Conservation (phyloP, 495 filamentous ascomycete species). For the Penicillium subrubescens region DNA sequence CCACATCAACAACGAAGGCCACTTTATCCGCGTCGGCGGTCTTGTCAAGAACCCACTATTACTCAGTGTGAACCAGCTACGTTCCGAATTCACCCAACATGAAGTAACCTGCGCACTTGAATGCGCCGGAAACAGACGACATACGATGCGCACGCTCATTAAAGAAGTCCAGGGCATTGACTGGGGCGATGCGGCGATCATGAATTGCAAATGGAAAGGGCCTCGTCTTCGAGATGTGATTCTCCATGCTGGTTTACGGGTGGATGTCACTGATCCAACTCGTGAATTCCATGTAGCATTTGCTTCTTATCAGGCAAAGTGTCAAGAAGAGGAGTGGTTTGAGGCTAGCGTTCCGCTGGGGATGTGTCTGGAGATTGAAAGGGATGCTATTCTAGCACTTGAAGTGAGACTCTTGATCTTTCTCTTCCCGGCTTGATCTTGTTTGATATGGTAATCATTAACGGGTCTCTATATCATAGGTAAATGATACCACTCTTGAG, state of each 20-base stretch:
- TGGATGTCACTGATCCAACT: slow-evolving; percentile 11
- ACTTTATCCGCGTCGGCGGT: slow-evolving; percentile 49
- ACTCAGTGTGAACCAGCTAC: slow-evolving; percentile 42
- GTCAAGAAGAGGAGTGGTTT: slow-evolving; percentile 59
- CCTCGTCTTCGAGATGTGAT: slow-evolving; percentile 59
- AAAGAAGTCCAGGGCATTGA: slow-evolving; percentile 65
- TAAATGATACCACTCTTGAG: slow-evolving; percentile 60
- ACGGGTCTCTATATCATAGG: slow-evolving; percentile 36
- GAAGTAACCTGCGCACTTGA: slow-evolving; percentile 58
- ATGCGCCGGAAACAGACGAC: slow-evolving; percentile 66
- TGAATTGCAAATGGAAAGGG: slow-evolving; percentile 63
- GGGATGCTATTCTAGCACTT: slow-evolving; percentile 54
- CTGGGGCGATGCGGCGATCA: slow-evolving; percentile 64
- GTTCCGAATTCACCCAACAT: slow-evolving; percentile 52
- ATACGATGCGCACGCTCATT: slow-evolving; percentile 63
- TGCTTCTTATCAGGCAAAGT: slow-evolving; percentile 50
- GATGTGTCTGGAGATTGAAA: slow-evolving; percentile 47
- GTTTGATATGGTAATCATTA: background rate
- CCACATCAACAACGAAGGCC: slow-evolving; percentile 37
- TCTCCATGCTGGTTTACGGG: slow-evolving; percentile 31
- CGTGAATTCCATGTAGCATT: slow-evolving; percentile 51
- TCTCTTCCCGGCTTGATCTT: background rate
- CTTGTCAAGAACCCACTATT: slow-evolving; percentile 31
- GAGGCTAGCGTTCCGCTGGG: slow-evolving; percentile 53
- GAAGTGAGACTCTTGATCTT: background rate